These are phyloP conservation scores for Backusella macrospora DNA, from an alignment of 192 early-diverging fungal species.

Conservation along the genomic window DNA sequence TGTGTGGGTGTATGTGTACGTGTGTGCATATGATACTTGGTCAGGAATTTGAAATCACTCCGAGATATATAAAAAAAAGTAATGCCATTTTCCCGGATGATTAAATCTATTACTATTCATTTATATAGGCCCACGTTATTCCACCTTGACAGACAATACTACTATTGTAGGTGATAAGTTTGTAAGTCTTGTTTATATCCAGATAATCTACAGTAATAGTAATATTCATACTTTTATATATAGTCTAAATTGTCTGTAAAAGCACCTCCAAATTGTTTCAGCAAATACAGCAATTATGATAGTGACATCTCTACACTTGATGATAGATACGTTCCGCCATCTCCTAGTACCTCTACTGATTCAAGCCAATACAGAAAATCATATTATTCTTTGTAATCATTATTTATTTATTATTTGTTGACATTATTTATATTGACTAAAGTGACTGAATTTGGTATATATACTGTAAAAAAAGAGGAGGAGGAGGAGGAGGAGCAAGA, in stretches of 20 bases:
- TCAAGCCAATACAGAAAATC: background rate
- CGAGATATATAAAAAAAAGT: background rate
- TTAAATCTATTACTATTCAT: background rate
- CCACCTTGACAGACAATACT: background rate
- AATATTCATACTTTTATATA: background rate
- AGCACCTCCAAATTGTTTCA: background rate
- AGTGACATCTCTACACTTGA: background rate
- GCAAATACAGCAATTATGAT: background rate
- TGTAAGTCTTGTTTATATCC: background rate
- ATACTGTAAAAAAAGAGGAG: background rate
- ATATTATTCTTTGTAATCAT: background rate
- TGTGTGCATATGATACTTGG: no score
- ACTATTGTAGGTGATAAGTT: background rate
- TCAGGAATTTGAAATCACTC: conserved; percentile 1
- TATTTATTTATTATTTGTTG: background rate
- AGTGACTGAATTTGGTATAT: background rate
- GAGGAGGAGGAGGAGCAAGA: no score
- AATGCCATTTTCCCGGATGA: background rate
- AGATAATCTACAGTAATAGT: background rate
- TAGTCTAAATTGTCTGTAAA: background rate
- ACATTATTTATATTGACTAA: background rate
- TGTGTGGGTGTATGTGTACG: no score
- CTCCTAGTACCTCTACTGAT: background rate
- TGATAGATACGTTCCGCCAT: background rate
- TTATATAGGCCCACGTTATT: background rate